Evolutionary conservation across 192 early-diverging fungal genomes (phyloP).

Genomic region (Coemansia sp.): DNA sequence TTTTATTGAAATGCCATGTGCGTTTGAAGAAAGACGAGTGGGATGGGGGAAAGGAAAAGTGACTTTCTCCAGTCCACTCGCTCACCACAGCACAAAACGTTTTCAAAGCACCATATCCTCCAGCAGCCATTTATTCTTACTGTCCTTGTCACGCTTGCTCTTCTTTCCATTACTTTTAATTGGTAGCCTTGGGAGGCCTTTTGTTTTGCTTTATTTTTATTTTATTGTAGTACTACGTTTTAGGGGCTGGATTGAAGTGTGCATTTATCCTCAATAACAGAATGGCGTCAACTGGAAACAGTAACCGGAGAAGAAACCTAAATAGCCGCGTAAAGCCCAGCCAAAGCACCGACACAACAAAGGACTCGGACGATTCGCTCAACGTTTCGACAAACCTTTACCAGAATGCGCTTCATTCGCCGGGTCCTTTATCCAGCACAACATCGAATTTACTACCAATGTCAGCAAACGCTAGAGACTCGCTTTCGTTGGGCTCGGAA

Average conservation of each 20-base stretch:
- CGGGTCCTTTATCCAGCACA: background rate
- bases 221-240: background rate
- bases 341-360: background rate
- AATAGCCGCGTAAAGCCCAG: background rate
- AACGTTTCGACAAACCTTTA: background rate
- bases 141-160: too few species aligned
- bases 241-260: background rate
- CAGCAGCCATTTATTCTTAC: too few species aligned
- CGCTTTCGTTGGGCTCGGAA: slow-evolving; percentile 33
- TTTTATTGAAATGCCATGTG: too few species aligned
- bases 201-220: too few species aligned
- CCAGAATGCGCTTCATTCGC: background rate
- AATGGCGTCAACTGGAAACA: background rate
- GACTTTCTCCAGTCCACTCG: too few species aligned
- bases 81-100: too few species aligned
- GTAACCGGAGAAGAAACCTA: background rate
- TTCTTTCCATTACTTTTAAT: too few species aligned
- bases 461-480: background rate
- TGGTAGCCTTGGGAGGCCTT: too few species aligned
- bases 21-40: too few species aligned
- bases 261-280: background rate
- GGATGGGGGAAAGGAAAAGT: too few species aligned
- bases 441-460: background rate
- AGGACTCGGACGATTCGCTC: background rate
- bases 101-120: too few species aligned